Conservation (phyloP, 2,329 filamentous ascomycete species). For the Microthyrium microscopicum region DNA sequence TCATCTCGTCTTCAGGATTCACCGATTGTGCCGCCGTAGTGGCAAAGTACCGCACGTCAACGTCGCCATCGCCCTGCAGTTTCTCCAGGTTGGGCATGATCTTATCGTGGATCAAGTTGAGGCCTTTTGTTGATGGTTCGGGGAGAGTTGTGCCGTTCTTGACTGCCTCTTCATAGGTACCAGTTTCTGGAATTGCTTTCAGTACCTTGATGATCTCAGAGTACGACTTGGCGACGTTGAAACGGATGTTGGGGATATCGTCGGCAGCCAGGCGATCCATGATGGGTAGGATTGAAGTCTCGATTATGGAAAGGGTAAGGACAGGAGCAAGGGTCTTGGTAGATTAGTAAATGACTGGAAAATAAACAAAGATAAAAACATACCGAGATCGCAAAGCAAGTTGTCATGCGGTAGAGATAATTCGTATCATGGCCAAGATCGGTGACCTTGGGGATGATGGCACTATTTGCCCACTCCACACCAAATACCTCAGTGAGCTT, state of each 20-base stretch:
- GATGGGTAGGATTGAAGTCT: conserved; percentile 86
- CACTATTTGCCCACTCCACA: conserved; percentile 90
- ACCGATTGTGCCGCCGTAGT: conserved; percentile 64
- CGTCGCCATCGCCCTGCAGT: conserved; percentile 91
- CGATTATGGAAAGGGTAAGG: conserved; percentile 83
- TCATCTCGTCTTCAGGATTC: background rate
- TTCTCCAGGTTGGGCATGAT: conserved; percentile 85
- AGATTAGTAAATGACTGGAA: conserved; percentile 13
- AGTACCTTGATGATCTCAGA: conserved; percentile 78
- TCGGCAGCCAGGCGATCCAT: conserved; percentile 85
- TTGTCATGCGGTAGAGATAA: conserved; percentile 99
- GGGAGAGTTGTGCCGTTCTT: conserved; percentile 55
- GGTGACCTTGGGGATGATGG: conserved; percentile 97
- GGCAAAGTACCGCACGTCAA: conserved; percentile 95
- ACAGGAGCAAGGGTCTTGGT: conserved; percentile 77
- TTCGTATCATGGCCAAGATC: conserved; percentile 97
- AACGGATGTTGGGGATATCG: conserved; percentile 96
- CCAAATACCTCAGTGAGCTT: conserved; percentile 98
- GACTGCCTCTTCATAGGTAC: conserved; percentile 71
- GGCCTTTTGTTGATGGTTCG: conserved; percentile 50
- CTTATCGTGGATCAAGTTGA: conserved; percentile 69
- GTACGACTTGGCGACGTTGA: conserved; percentile 98
- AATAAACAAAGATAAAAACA: conserved; percentile 24
- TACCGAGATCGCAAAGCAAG: conserved; percentile 97
- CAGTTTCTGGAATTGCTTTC: conserved; percentile 74